Conservation (phyloP, 192 early-diverging fungal species). For the Coemansia sp. region DNA sequence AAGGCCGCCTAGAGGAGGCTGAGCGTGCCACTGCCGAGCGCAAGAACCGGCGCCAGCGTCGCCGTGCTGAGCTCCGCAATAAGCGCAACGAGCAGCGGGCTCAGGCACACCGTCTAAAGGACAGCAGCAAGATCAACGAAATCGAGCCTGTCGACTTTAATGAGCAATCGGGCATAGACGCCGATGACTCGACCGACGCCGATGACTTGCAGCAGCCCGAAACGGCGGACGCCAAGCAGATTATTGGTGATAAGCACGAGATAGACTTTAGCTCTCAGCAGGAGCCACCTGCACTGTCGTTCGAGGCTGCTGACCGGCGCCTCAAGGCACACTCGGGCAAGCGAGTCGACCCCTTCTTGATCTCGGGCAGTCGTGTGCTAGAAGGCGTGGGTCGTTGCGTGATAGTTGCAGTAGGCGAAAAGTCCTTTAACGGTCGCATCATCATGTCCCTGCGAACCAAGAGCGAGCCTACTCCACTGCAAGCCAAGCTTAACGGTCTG, state of each 20-base stretch:
- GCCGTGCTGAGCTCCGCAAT: conserved; percentile 48
- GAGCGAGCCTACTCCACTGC: conserved; percentile 86
- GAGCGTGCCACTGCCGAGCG: conserved; percentile 28
- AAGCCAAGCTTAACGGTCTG: conserved; percentile 82
- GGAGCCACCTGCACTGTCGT: neutral
- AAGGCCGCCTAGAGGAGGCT: conserved; percentile 60
- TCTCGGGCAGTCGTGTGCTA: conserved; percentile 89
- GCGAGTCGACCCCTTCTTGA: conserved; percentile 73
- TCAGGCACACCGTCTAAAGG: conserved; percentile 10
- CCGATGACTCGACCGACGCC: conserved; percentile 50
- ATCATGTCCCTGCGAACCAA: conserved; percentile 88
- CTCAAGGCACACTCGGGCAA: conserved; percentile 35
- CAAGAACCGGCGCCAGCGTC: conserved; percentile 42
- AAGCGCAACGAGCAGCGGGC: conserved; percentile 49
- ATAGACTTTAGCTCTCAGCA: conserved; percentile 4
- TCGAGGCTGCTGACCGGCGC: conserved; percentile 7
- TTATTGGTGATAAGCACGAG: neutral
- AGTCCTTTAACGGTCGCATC: conserved; percentile 87
- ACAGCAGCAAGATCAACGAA: conserved; percentile 20
- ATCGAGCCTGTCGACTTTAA: conserved; percentile 25
- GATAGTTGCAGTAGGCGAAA: conserved; percentile 78
- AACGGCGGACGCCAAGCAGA: neutral
- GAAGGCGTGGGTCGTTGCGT: conserved; percentile 88
- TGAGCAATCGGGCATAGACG: conserved; percentile 35
- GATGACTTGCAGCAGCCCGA: conserved; percentile 11